Percentiles rank a stretch among this genome's conserved stretches.
These are phyloP conservation scores for Solanum ossicruentum DNA, from an alignment of 257 asterid species.

Conservation along the genomic window DNA sequence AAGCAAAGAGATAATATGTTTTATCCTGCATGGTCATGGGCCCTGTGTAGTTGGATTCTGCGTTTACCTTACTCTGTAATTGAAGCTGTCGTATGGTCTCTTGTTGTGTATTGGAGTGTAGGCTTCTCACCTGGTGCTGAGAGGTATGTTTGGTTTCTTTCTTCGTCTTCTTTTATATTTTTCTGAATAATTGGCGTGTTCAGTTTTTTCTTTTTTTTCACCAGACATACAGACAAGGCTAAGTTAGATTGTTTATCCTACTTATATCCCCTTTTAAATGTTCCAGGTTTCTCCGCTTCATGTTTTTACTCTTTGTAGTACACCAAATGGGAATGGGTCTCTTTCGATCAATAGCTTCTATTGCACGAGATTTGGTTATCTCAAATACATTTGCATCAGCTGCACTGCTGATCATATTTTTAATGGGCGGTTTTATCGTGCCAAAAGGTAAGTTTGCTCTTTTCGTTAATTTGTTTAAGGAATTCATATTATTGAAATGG, in stretches of 20 bases:
- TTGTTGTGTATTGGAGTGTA: constrained; percentile 58
- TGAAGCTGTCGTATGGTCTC: constrained; percentile 76
- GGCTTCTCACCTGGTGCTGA: constrained; percentile 71
- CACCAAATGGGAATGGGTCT: constrained; percentile 96
- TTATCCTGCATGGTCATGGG: constrained; percentile 92
- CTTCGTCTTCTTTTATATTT: neutral
- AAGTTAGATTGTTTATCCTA: neutral
- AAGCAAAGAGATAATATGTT: constrained; percentile 85
- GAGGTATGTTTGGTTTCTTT: constrained; percentile 36
- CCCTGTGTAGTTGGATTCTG: constrained; percentile 56
- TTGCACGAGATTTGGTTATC: constrained; percentile 72
- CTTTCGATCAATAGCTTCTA: constrained; percentile 71
- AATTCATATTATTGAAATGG: neutral
- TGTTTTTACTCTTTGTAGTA: constrained; percentile 49
- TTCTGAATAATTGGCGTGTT: neutral
- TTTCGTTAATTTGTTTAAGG: neutral
- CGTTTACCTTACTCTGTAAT: constrained; percentile 75
- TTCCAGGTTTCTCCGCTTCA: constrained; percentile 63
- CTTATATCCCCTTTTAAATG: neutral
- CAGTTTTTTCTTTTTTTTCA: neutral
- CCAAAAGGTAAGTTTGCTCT: constrained; percentile 45
- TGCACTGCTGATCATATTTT: constrained; percentile 49
- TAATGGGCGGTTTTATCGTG: constrained; percentile 77
- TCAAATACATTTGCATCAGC: constrained; percentile 86
- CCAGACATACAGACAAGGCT: neutral